These are phyloP conservation scores for Eurotiales sp. DNA, from an alignment of 2,329 filamentous ascomycete genomes.

Conservation along the genomic window DNA sequence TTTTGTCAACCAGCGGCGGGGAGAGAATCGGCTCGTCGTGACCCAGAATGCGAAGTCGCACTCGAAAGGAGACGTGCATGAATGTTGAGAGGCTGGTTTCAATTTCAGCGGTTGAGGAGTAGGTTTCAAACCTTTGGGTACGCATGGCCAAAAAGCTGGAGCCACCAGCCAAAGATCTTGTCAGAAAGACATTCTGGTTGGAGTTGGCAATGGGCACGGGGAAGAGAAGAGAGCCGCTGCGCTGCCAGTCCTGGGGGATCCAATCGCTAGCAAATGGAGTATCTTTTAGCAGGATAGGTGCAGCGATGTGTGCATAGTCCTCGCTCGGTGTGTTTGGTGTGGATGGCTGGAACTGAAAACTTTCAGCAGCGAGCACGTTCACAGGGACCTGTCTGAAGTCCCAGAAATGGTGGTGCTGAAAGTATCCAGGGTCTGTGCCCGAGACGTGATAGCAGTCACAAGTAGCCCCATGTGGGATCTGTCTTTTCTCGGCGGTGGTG, in stretches of 20 bases:
- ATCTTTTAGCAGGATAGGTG: constrained; percentile 30
- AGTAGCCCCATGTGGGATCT: constrained; percentile 17
- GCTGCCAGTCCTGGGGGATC: constrained; percentile 45
- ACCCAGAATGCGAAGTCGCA: constrained; percentile 42
- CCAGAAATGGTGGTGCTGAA: constrained; percentile 50
- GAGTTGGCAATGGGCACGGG: constrained; percentile 46
- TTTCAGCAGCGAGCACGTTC: constrained; percentile 22
- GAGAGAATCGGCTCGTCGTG: constrained; percentile 15
- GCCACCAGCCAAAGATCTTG: constrained; percentile 20
- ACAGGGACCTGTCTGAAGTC: constrained; percentile 47
- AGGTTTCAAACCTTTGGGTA: constrained; percentile 39
- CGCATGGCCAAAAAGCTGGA: constrained; percentile 47
- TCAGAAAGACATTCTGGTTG: constrained; percentile 46
- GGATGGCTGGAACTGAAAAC: constrained; percentile 19
- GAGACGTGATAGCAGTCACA: constrained; percentile 49
- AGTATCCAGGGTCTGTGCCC: constrained; percentile 42
- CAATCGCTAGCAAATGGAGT: constrained; percentile 35
- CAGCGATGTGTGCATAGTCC: constrained; percentile 11
- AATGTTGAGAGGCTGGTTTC: constrained; percentile 44
- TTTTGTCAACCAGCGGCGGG: constrained; percentile 7
- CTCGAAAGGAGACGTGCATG: constrained; percentile 47
- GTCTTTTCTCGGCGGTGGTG: background rate
- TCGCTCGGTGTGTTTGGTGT: constrained; percentile 11
- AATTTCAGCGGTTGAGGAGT: constrained; percentile 49
- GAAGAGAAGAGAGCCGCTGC: constrained; percentile 31